A percentile compares a stretch with the other conserved stretches of the same genome.
phyloP scores from a whole-genome alignment of 768 basidiomycete species.

The Termitomyces titanicus region DNA sequence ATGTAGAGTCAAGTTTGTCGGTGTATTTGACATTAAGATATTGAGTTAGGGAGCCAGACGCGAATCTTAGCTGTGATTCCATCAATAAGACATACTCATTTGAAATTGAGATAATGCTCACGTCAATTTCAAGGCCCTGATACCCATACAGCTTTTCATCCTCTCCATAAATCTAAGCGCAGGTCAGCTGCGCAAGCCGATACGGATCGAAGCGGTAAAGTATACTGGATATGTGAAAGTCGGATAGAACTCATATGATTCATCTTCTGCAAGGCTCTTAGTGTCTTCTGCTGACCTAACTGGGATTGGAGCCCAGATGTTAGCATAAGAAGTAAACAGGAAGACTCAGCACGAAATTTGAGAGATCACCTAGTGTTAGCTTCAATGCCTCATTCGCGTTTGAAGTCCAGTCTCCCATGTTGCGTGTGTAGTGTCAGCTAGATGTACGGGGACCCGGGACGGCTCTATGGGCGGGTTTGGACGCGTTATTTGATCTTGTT shows the following conservation, averaged over 20 bases:
- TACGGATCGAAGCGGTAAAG: constrained; percentile 3
- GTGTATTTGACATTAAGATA: constrained; percentile 70
- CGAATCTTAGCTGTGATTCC: constrained; percentile 62
- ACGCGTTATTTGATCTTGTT: constrained; percentile 20
- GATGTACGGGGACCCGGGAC: neutral
- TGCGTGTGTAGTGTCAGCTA: neutral
- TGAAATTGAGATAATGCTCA: constrained; percentile 31
- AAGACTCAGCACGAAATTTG: neutral
- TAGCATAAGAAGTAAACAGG: no score
- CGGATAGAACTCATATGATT: constrained; percentile 75
- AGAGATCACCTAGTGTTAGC: constrained; percentile 65
- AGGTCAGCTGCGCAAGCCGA: neutral
- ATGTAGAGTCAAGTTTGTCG: constrained; percentile 58
- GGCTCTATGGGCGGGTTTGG: no score
- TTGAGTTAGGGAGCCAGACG: constrained; percentile 82
- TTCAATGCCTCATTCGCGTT: constrained; percentile 76
- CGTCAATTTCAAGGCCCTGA: constrained; percentile 77
- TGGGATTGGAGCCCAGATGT: constrained; percentile 23
- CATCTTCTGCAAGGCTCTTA: constrained; percentile 49
- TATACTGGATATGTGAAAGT: constrained; percentile 91
- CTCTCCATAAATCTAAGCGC: constrained; percentile 84
- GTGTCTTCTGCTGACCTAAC: constrained; percentile 72
- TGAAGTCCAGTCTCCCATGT: constrained; percentile 68
- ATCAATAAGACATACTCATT: neutral
- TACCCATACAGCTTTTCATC: constrained; percentile 97